Evolutionary conservation across 805 yeast species (phyloP), one percentile per base, ranked within the genome.

Genomic region (Suhomyces pyralidae): DNA sequence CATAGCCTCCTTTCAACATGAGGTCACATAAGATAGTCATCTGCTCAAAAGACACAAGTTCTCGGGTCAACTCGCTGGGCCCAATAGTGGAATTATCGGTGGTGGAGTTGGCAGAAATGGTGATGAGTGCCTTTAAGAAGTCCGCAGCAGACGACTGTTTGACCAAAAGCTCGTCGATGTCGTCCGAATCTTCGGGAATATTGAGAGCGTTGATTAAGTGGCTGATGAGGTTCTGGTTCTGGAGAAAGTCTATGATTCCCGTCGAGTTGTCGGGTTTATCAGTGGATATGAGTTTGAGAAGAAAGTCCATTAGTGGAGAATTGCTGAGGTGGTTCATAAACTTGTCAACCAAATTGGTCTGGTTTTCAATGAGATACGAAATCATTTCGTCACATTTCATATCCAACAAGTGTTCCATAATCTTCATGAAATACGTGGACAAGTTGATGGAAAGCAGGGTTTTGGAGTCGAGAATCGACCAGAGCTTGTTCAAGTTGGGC

Each of bases 381-480:
- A 76, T 70, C 78, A 76, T 74, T 53, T 76, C 79, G 55, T 75
- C 80, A 58, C 78, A 74, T 58, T 76, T 75, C 80, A 76, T 74
- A 60, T 76, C 80, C 50, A 76, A 61, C 55, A 76, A 65, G 53
- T 75, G 79, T 61, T 93, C 97, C 74, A 88, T 89, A 57, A 92
- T 88, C 68, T 90, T 92, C 83, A 93, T 89, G 70, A 94, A 90
- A 68, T 87, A 88, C 2, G 96, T 86, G 20, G 97, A 90, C 46
- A 89, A 79, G 55, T 83, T 82, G 58, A 90, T 86, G 32, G 92
- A 83, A 52, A 86, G 74, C 14, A 90, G 89, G 7, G 80, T 77
- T 2, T 80, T 80, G 51, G 79, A 78, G 60, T 89, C 96, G 54
- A 94, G 76, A 19, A 92, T 76, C 19, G 82, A 70, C 99, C 99